Base-by-base conservation (phyloP, 2,329 filamentous ascomycete genomes). In the Lecanicillium sp. region DNA sequence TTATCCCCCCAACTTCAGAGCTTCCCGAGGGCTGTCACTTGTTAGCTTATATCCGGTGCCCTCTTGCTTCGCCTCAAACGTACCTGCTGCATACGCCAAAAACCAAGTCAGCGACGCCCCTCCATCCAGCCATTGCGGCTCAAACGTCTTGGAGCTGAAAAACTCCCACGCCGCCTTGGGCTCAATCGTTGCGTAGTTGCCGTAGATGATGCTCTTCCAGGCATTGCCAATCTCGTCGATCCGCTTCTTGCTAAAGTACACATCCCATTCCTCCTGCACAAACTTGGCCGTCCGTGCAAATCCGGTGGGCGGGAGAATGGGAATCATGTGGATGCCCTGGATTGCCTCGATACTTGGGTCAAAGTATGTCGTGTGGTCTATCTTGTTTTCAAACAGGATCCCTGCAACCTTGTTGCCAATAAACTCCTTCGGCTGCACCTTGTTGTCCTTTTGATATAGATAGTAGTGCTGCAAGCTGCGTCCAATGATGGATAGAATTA, bases 301-400 rank as follows among this genome's bases (percentile, higher is more conserved):
- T 5, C 80, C 68, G 2, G 82, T 82, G 40, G 74, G 69, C 3
- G 87, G 80, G 36, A 82, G 69, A 33, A 89, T 63, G 1, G 87
- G 87, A 20, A 90, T 70, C 84, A 92, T 90, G 64, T 92, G 84
- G 49, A 90, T 89, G 42, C 84, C 84, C 52, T 77, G 65, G 44
- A 94, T 74, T 50, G 78, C 86, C 60, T 90, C 82, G 11, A 77
- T 72, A 41, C 81, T 77, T 36, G 66, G 59, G 33, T 87, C 86
- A 53, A 96, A 96, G 63, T 87, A 96, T 1, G 90, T 96, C 4
- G 84, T 83, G 60, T 96, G 87, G 58, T 97, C 87, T 39, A 88
- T 74, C 64, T 97, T 97, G 68, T 96, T 96, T 63, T 97, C 90
- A 53, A 96, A 97, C 8, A 94, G 57, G 46, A 81, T 81, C 5